Percentiles rank a stretch among this genome's conserved stretches.
Evolutionary conservation across 2,329 filamentous ascomycete genomes (phyloP).

Genomic region (Fusarium torulosum): DNA sequence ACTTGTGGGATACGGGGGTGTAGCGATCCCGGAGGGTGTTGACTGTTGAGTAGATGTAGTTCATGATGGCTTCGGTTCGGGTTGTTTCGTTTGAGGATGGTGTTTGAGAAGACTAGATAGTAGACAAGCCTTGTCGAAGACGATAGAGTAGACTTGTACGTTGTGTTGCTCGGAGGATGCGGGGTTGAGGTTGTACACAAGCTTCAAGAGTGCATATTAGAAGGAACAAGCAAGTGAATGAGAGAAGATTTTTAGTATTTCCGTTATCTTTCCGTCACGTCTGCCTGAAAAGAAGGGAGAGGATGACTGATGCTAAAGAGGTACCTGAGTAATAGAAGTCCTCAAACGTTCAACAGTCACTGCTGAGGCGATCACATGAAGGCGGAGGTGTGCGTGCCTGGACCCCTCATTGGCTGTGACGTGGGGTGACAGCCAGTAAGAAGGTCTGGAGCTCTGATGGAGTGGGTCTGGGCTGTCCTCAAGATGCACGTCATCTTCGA

Average conservation of each 20-base stretch:
- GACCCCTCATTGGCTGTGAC: conserved; percentile 40
- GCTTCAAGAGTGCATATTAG: not conserved
- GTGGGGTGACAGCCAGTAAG: conserved; percentile 18
- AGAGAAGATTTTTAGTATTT: not conserved
- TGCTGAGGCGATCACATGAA: conserved; percentile 51
- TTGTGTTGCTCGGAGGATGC: conserved; percentile 15
- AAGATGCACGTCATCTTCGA: conserved; percentile 36
- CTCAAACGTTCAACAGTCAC: conserved; percentile 24
- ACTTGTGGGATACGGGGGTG: conserved; percentile 88
- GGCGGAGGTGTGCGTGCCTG: conserved; percentile 38
- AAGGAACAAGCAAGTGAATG: not conserved
- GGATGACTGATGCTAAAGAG: conserved; percentile 30
- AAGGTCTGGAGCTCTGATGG: not conserved
- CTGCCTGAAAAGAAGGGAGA: conserved; percentile 8
- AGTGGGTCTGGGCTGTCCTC: conserved; percentile 15
- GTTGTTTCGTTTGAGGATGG: not conserved
- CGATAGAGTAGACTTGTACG: not conserved
- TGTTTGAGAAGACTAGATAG: not conserved
- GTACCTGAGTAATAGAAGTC: conserved; percentile 23
- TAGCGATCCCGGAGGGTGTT: conserved; percentile 93
- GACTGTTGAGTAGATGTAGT: conserved; percentile 91
- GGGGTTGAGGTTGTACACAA: conserved; percentile 28
- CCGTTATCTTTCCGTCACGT: conserved; percentile 7
- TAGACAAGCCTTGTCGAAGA: conserved; percentile 10
- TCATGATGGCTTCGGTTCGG: conserved; percentile 69